Evolutionary conservation across 1,284 basidiomycete genomes (phyloP).

Genomic region (Fomitopsis pinicola): DNA sequence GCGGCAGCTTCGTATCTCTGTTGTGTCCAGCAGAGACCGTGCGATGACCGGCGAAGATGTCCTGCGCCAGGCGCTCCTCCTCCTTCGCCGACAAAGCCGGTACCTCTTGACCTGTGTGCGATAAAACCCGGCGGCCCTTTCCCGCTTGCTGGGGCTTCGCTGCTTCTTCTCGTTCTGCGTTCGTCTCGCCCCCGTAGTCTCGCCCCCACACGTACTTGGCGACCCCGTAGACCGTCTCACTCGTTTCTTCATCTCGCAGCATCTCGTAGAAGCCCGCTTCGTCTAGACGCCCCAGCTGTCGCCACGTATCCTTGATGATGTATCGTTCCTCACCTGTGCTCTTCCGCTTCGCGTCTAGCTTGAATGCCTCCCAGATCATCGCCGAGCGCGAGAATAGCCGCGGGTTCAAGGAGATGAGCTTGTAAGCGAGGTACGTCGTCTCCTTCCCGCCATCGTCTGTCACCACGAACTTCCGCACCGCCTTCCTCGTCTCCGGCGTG

Average conservation of each 20-base stretch:
- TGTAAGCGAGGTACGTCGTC: slow-evolving; percentile 1
- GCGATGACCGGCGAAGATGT: too few relatives aligned
- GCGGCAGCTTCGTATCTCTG: too few relatives aligned
- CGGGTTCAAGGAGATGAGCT: not conserved
- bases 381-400: slow-evolving; percentile 7
- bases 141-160: too few relatives aligned
- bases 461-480: not conserved
- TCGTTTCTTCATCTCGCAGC: too few relatives aligned
- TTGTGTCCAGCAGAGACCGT: too few relatives aligned
- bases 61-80: too few relatives aligned
- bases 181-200: too few relatives aligned
- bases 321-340: not conserved
- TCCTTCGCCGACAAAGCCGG: too few relatives aligned
- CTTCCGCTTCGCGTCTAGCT: not conserved
- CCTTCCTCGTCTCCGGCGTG: not conserved
- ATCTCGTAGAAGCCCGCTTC: not conserved
- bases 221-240: too few relatives aligned
- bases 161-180: not conserved
- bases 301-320: not conserved
- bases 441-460: not conserved
- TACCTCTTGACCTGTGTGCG: too few relatives aligned
- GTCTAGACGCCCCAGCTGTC: not conserved
- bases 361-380: not conserved
- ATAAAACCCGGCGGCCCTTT: too few relatives aligned
- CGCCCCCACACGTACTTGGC: too few relatives aligned